Evolutionary conservation across 495 filamentous ascomycete species (phyloP), one percentile per base, ranked within the genome.

Genomic region (Talaromyces liani): DNA sequence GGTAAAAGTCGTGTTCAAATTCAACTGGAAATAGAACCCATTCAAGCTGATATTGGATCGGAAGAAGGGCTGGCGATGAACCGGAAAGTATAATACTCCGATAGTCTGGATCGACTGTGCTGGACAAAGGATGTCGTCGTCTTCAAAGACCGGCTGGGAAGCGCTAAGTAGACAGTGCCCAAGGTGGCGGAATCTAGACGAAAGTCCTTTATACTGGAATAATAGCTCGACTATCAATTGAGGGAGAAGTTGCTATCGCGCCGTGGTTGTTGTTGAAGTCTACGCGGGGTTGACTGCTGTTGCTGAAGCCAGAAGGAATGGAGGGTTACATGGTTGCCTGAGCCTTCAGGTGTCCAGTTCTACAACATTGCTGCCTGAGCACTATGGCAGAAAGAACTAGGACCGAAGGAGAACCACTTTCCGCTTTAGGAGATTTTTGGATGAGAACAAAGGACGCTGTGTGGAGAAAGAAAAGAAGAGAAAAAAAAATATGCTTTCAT

Each of bases 21-120:
- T 56, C 53, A 56, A 56, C 27, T 27, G 53, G 27, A 56, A 29
- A 56, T 14, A 29, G 53, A 56, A 56, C n/a, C 53, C 53, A 27
- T 29, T 12, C 14, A 56, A 56, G 53, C 53, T 56, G 20, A 29
- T 29, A 56, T 56, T 27, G 20, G 53, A 56, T 22, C 8, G 20
- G 53, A 25, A 25, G 33, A 12, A 31, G 22, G 20, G 53, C 24
- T 56, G 53, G 6, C 18, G 53, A 56, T n/a, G 53, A 56, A 6
- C 53, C 22, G 24, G 12, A 27, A 24, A n/a, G 53, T 29, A 56
- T 27, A 29, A 56, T 14, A 16, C n/a, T 49, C 18, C 22, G n/a
- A 56, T 14, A 16, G 45, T 49, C 18, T 49, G n/a, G 45, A 49
- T 55, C 51, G 51, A 16, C 22, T 27, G 51, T 25, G 51, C 51